Evolutionary conservation across 371 early-diverging fungal genomes (phyloP).

Genomic region (Mucor saturninus): DNA sequence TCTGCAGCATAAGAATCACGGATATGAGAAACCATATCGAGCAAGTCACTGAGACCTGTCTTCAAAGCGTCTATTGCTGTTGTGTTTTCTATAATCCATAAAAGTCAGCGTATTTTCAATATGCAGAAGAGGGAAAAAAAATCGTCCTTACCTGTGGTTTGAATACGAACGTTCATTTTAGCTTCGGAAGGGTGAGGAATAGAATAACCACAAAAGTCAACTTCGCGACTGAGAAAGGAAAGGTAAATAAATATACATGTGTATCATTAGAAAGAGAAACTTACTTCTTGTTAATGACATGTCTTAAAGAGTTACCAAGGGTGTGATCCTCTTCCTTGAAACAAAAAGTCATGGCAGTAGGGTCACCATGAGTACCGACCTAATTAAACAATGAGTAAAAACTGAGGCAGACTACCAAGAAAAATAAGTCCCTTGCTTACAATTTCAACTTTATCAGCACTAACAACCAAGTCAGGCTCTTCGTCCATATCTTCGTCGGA

Average conservation of each 20-base stretch:
- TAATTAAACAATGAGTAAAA: constrained; percentile 1
- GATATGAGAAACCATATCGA: constrained; percentile 72
- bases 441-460: constrained; percentile 56
- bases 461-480: constrained; percentile 38
- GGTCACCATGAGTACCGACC: constrained; percentile 70
- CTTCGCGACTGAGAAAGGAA: constrained; percentile 67
- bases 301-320: constrained; percentile 92
- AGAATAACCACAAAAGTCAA: constrained; percentile 98
- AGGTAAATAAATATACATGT: background rate
- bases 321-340: constrained; percentile 97
- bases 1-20: constrained; percentile 63
- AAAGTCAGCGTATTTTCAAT: too few relatives aligned
- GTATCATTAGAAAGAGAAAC: constrained; percentile 1
- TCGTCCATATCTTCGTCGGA: constrained; percentile 43
- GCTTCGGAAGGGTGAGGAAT: constrained; percentile 99
- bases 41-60: constrained; percentile 86
- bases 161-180: constrained; percentile 93
- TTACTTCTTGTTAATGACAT: constrained; percentile 93
- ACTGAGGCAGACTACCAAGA: background rate
- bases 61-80: constrained; percentile 85
- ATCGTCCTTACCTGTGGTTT: constrained; percentile 72
- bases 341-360: constrained; percentile 82
- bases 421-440: constrained; percentile 33
- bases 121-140: background rate
- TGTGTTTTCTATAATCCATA: constrained; percentile 58